Conservation (phyloP, 495 filamentous ascomycete species). For the Oidiodendron maius region DNA sequence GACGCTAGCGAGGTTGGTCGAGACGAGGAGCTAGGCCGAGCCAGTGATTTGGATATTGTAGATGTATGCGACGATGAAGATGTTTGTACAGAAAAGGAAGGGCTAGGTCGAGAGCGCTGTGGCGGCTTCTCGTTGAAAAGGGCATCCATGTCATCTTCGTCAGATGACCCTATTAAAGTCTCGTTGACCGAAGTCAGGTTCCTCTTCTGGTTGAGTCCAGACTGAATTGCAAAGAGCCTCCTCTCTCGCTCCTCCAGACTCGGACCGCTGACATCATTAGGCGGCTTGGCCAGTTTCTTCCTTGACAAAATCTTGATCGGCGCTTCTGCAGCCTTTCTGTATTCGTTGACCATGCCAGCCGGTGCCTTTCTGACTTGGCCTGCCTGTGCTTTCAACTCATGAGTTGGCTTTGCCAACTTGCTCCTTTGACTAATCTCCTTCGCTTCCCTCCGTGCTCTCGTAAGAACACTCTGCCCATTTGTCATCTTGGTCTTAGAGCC, state of each 20-base stretch:
- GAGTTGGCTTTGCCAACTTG: constrained; percentile 16
- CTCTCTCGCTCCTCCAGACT: constrained; percentile 14
- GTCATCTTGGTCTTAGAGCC: constrained; percentile 27
- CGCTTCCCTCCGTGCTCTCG: constrained; percentile 25
- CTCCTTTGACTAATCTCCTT: constrained; percentile 20
- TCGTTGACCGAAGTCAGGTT: not conserved
- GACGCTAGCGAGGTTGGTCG: not conserved
- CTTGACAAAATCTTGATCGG: constrained; percentile 13
- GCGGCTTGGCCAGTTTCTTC: not conserved
- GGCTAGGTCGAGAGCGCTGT: not conserved
- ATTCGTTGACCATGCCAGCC: constrained; percentile 20
- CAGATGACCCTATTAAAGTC: constrained; percentile 4
- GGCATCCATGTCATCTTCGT: constrained; percentile 14
- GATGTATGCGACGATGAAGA: not conserved
- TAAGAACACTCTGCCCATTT: constrained; percentile 23
- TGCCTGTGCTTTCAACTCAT: constrained; percentile 11
- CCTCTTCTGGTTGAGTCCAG: not conserved
- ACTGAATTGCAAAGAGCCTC: constrained; percentile 10
- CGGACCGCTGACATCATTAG: constrained; percentile 1
- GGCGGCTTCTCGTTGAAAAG: constrained; percentile 12
- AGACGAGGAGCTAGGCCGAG: not conserved
- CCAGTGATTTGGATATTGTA: not conserved
- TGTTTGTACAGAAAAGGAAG: not conserved
- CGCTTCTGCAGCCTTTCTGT: constrained; percentile 11
- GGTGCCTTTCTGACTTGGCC: constrained; percentile 16